Conservation (phyloP, 352 stramenopile species). For the Aphanomyces astaci region DNA sequence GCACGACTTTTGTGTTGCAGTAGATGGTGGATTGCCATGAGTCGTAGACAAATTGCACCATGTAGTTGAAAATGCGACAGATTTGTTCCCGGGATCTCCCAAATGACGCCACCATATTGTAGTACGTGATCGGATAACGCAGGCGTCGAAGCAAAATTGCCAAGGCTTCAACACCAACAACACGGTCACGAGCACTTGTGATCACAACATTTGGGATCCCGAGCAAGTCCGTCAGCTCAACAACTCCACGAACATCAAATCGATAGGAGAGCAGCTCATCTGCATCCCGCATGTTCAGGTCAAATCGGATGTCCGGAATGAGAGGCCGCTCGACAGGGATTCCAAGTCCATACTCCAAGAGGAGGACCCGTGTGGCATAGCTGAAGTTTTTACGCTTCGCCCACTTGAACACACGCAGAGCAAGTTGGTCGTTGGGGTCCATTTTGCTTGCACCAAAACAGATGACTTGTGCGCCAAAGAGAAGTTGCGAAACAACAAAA, state of each 20-base stretch:
- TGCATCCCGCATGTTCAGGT: not conserved
- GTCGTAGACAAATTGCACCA: not conserved
- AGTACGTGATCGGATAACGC: not conserved
- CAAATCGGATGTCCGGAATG: not conserved
- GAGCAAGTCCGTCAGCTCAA: not conserved
- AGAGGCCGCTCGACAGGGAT: not conserved
- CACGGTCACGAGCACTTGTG: not conserved
- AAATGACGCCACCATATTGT: not conserved
- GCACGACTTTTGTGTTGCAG: not conserved
- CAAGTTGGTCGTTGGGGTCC: too few relatives aligned
- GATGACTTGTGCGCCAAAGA: too few relatives aligned
- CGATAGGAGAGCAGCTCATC: not conserved
- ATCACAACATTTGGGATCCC: not conserved
- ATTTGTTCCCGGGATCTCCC: not conserved
- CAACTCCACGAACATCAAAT: not conserved
- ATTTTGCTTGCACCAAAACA: too few relatives aligned
- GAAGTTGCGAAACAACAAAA: too few relatives aligned
- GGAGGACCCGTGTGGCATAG: not conserved
- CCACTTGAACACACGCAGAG: not conserved
- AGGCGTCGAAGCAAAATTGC: not conserved
- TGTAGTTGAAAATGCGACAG: not conserved
- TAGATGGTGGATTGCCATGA: not conserved
- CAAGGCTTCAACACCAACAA: not conserved
- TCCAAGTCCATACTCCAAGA: not conserved
- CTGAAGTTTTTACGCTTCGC: not conserved